Evolutionary conservation across 176 grass and related monocot species (phyloP), one percentile per base, ranked within the genome.

Genomic region (Aechmea fasciata): DNA sequence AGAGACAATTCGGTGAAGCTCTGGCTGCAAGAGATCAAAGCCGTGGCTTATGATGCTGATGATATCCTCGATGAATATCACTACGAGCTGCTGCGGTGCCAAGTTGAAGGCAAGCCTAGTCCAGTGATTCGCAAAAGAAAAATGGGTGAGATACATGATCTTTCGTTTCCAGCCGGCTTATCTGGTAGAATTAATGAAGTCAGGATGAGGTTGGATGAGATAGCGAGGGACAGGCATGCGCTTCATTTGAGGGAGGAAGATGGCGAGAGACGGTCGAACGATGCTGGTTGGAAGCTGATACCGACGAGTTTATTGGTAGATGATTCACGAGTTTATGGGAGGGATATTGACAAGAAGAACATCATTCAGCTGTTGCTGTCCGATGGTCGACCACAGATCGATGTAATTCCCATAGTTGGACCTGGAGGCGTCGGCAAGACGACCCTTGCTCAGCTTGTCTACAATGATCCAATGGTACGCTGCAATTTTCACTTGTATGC

Each of bases 191-290:
- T 75, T 48, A 51, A 75, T 15, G 50, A 49, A 33, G 47, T 75
- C 20, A 15, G n/a, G 59, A 62, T 18, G 64, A 75, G 29, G 20
- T 63, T 75, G 47, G n/a, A 75, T 10, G 72, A 75, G 51, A 65
- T 75, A 23, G 13, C 11, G 0, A 29, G 15, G 20, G n/a, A 11
- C 13, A 20, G 72, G 57, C 11, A 25, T 50, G 3, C 41, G 19
- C 20, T 51, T 52, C 64, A 15, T 18, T 3, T 66, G 17, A 51
- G 23, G 17, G 26, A 75, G 25, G 28, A 19, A 3, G 57, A 65
- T 25, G 72, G 72, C 13, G 19, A 22, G 2, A 75, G 53, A 23
- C 49, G 22, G 50, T 33, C 48, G 4, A 41, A 41, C 33, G 33
- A 41, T 49, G 10, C 8, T 22, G 17, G 26, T 49, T 49, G 13